Percentiles rank a stretch among this genome's conserved stretches.
Conservation (phyloP, 495 filamentous ascomycete genomes). For the Hyaloscypha hepaticicola region DNA sequence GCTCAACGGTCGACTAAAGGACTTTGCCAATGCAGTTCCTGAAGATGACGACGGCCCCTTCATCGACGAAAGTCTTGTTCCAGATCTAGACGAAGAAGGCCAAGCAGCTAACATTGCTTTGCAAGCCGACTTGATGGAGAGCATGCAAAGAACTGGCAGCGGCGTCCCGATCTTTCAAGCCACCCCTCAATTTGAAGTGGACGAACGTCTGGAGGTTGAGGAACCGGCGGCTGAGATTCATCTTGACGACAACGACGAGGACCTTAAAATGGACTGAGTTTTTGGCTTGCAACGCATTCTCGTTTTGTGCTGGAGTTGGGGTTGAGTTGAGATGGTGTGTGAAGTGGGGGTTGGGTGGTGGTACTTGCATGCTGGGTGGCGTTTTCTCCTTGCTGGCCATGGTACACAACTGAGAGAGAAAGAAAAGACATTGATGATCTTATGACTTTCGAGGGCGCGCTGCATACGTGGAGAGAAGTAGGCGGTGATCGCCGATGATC, state of each 20-base stretch:
- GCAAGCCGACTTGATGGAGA: conserved; percentile 19
- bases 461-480: not conserved
- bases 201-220: conserved; percentile 20
- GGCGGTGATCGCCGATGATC: too few species aligned
- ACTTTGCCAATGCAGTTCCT: conserved; percentile 22
- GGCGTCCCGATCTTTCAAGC: not conserved
- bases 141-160: not conserved
- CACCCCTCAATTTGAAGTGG: conserved; percentile 13
- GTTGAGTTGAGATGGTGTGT: conserved; percentile 1
- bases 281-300: not conserved
- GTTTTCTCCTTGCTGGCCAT: not conserved
- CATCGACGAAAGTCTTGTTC: conserved; percentile 24
- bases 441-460: not conserved
- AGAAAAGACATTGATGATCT: conserved; percentile 10
- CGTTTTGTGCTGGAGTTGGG: conserved; percentile 1
- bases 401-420: not conserved
- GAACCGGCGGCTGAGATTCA: conserved; percentile 31
- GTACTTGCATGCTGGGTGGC: conserved; percentile 10
- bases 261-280: conserved; percentile 27
- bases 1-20: conserved; percentile 14
- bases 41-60: conserved; percentile 21
- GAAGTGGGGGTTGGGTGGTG: not conserved
- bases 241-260: conserved; percentile 21
- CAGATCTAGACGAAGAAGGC: conserved; percentile 26
- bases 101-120: conserved; percentile 21